phyloP scores from a whole-genome alignment of 768 basidiomycete genomes.

The Pleurotus tuber-regium region DNA sequence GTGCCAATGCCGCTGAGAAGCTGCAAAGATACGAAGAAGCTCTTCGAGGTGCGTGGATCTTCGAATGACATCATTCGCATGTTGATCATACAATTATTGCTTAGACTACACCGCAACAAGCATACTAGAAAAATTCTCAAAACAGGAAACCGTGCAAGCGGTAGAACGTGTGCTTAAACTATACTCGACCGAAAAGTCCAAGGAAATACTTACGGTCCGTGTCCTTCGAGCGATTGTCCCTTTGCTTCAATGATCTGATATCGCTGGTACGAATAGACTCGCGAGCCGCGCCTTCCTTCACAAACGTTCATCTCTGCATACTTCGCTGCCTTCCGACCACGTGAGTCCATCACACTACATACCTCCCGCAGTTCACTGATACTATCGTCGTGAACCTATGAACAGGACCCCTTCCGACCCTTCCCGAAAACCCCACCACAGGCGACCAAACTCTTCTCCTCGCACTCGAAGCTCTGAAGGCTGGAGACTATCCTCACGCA shows the following conservation, averaged over 20 bases:
- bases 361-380: background rate
- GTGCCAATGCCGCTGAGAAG: conserved; percentile 81
- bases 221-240: background rate
- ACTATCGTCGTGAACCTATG: conserved; percentile 1
- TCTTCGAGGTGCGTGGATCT: conserved; percentile 58
- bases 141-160: conserved; percentile 68
- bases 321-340: conserved; percentile 93
- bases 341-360: conserved; percentile 55
- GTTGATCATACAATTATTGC: background rate
- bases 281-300: conserved; percentile 84
- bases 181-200: conserved; percentile 68
- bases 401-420: conserved; percentile 60
- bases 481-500: conserved; percentile 81
- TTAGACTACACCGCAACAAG: conserved; percentile 95
- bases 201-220: conserved; percentile 67
- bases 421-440: conserved; percentile 71
- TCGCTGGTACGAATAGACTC: conserved; percentile 38
- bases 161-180: conserved; percentile 94
- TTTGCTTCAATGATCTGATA: background rate
- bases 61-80: background rate
- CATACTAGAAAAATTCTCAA: conserved; percentile 91
- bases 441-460: conserved; percentile 85
- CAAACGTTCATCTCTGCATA: conserved; percentile 92
- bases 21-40: conserved; percentile 74
- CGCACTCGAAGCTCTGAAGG: conserved; percentile 79